Evolutionary conservation across 306 rosid species (phyloP).

Genomic region (Citrullus amarus): DNA sequence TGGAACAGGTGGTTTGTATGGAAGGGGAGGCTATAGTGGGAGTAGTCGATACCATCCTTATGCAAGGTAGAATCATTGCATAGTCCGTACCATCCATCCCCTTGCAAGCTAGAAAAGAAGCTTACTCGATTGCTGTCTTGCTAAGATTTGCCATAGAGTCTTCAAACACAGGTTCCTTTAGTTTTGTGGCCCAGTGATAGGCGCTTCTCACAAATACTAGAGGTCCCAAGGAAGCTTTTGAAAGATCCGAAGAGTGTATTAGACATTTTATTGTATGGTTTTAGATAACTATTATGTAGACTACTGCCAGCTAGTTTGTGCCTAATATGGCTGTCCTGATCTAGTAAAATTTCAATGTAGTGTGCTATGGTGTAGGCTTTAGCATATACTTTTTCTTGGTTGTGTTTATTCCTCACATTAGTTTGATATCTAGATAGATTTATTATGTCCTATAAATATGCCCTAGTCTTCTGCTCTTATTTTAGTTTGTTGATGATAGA

Average conservation of each 20-base stretch:
- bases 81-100: constrained; percentile 23
- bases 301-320: constrained; percentile 9
- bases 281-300: constrained; percentile 11
- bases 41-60: constrained; percentile 59
- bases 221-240: constrained; percentile 23
- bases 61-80: constrained; percentile 33
- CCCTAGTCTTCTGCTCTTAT: not conserved
- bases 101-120: constrained; percentile 32
- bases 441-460: not conserved
- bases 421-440: constrained; percentile 12
- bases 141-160: constrained; percentile 37
- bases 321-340: constrained; percentile 5
- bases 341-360: constrained; percentile 7
- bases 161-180: constrained; percentile 28
- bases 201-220: constrained; percentile 27
- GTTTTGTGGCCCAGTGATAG: constrained; percentile 29
- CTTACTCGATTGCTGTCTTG: constrained; percentile 17
- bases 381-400: not conserved
- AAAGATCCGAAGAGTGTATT: constrained; percentile 22
- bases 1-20: constrained; percentile 47
- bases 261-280: constrained; percentile 21
- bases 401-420: constrained; percentile 4
- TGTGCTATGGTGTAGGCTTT: constrained; percentile 6
- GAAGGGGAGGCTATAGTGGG: constrained; percentile 62
- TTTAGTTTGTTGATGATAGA: not conserved